A percentile compares a stretch with the other conserved stretches of the same genome.
Evolutionary conservation across 2,329 filamentous ascomycete species (phyloP).

Genomic region (Cadophora luteo-olivacea): DNA sequence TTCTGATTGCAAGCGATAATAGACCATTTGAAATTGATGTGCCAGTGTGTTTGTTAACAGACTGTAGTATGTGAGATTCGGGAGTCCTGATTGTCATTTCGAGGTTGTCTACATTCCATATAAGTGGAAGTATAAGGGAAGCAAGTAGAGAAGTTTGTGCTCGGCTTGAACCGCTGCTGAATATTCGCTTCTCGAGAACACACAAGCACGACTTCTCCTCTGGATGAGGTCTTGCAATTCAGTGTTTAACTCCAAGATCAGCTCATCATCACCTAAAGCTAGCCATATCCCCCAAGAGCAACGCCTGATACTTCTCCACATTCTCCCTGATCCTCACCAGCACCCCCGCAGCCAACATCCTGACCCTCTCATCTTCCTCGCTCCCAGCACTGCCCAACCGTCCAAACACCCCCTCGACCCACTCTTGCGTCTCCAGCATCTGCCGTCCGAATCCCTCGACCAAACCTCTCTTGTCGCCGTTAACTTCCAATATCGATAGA

Average conservation of each 20-base stretch:
- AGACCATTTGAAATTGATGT: constrained; percentile 2
- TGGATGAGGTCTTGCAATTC: no score
- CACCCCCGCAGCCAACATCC: constrained; percentile 79
- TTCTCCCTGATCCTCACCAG: constrained; percentile 81
- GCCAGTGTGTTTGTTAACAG: neutral
- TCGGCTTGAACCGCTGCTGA: neutral
- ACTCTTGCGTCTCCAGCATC: constrained; percentile 85
- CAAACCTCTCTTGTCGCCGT: constrained; percentile 73
- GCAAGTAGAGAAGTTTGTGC: neutral
- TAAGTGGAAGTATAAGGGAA: neutral
- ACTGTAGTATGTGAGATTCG: neutral
- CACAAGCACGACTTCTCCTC: neutral
- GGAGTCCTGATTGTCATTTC: neutral
- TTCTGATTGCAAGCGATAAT: constrained; percentile 6
- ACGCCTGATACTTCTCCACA: constrained; percentile 79
- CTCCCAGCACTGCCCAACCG: constrained; percentile 48
- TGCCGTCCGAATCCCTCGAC: constrained; percentile 78
- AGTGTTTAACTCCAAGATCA: neutral
- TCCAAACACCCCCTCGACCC: constrained; percentile 81
- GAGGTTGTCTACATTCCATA: neutral
- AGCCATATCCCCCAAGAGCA: constrained; percentile 74
- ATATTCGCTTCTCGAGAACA: neutral
- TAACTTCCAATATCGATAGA: constrained; percentile 82
- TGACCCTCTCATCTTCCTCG: constrained; percentile 78
- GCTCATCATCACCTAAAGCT: constrained; percentile 43